Conservation (phyloP, 345 rosid species). For the Salix caprea region DNA sequence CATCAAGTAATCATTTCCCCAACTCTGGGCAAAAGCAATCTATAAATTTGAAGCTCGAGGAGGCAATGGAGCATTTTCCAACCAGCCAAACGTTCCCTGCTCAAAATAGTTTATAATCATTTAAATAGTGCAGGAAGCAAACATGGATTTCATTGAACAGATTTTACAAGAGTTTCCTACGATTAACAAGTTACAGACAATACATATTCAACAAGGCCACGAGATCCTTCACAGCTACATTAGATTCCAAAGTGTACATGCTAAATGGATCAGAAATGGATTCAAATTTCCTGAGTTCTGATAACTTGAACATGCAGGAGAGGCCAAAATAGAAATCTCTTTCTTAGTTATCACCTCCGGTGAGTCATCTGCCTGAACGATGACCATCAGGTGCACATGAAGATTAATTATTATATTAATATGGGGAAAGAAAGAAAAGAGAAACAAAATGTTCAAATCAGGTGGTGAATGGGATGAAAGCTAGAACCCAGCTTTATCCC, state of each 20-base stretch:
- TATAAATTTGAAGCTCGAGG: no score
- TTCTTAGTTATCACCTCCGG: constrained; percentile 70
- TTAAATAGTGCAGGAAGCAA: neutral
- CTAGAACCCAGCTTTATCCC: constrained; percentile 24
- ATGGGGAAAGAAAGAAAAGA: constrained; percentile 16
- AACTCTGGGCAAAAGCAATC: no score
- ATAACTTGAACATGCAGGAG: constrained; percentile 22
- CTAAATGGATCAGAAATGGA: constrained; percentile 12
- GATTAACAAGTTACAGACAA: constrained; percentile 11
- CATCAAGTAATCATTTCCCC: no score
- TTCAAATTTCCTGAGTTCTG: constrained; percentile 9
- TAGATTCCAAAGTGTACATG: constrained; percentile 11
- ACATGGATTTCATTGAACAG: neutral
- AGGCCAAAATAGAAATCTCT: constrained; percentile 22
- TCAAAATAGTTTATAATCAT: no score
- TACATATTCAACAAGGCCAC: constrained; percentile 22
- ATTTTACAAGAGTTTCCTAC: constrained; percentile 15
- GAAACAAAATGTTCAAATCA: constrained; percentile 23
- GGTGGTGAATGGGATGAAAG: constrained; percentile 19
- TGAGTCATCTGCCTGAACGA: constrained; percentile 47
- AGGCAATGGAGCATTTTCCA: no score
- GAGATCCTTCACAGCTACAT: constrained; percentile 12
- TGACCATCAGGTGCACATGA: constrained; percentile 66
- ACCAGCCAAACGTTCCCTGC: no score
- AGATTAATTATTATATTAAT: constrained; percentile 27